phyloP scores from a whole-genome alignment of 1,139 yeast genomes.

The Kluyveromyces sp. region DNA sequence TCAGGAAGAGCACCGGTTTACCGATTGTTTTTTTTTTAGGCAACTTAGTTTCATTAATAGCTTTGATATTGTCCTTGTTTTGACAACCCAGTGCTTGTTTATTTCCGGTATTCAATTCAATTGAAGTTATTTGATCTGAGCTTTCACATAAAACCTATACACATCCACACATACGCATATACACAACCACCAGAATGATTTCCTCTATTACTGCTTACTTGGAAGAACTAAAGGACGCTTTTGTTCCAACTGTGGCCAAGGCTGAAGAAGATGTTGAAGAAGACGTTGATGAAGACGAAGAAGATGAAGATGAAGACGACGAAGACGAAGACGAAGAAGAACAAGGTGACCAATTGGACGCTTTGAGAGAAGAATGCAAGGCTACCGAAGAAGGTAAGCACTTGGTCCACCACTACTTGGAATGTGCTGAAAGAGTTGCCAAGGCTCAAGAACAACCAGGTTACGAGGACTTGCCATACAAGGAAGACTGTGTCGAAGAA shows the following conservation, averaged over 20 bases:
- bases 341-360: conserved; percentile 58
- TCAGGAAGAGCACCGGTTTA: too few species aligned
- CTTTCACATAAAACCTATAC: not conserved
- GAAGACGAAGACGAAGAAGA: conserved; percentile 80
- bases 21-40: too few species aligned
- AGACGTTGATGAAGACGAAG: conserved; percentile 30
- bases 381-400: conserved; percentile 63
- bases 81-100: too few species aligned
- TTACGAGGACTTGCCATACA: conserved; percentile 71
- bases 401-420: conserved; percentile 82
- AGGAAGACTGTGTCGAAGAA: conserved; percentile 97
- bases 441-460: conserved; percentile 76
- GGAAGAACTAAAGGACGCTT: conserved; percentile 73
- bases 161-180: not conserved
- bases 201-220: conserved; percentile 46
- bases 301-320: conserved; percentile 50
- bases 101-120: too few species aligned
- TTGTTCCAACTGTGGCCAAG: conserved; percentile 72
- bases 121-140: too few species aligned
- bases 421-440: conserved; percentile 91
- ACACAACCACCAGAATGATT: conserved; percentile 33
- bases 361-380: conserved; percentile 60
- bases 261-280: conserved; percentile 37
- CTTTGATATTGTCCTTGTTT: too few species aligned
- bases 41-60: too few species aligned